phyloP scores from a whole-genome alignment of 2,329 filamentous ascomycete genomes.

The Pseudocercospora pini-densiflorae region DNA sequence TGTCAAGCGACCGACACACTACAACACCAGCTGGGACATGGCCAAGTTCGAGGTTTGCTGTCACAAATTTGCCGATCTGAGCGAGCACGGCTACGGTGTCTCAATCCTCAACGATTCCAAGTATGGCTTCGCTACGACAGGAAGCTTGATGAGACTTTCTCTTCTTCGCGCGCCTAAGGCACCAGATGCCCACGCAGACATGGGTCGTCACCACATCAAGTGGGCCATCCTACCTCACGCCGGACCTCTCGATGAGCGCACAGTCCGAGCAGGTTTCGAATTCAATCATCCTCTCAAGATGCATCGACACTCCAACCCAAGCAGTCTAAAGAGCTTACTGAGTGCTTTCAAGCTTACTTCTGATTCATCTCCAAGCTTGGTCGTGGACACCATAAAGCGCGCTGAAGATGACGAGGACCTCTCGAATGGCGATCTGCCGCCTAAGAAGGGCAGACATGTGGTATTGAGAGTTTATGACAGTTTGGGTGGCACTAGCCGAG shows the following conservation, averaged over 20 bases:
- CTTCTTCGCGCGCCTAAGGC: constrained; percentile 88
- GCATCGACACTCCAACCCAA: constrained; percentile 45
- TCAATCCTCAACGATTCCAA: constrained; percentile 95
- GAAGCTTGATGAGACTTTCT: constrained; percentile 86
- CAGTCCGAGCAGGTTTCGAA: constrained; percentile 81
- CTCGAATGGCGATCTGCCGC: constrained; percentile 57
- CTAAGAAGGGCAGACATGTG: constrained; percentile 70
- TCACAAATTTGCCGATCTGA: constrained; percentile 91
- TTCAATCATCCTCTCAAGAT: constrained; percentile 83
- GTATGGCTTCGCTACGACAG: constrained; percentile 90
- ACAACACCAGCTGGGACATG: constrained; percentile 98
- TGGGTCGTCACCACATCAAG: constrained; percentile 79
- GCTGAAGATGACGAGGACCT: constrained; percentile 66
- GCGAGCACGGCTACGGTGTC: constrained; percentile 85
- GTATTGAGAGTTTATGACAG: constrained; percentile 88
- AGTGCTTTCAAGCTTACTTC: constrained; percentile 67
- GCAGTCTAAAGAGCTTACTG: constrained; percentile 38
- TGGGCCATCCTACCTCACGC: constrained; percentile 90
- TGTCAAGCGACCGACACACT: constrained; percentile 88
- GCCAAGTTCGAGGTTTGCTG: constrained; percentile 97
- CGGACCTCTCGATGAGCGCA: constrained; percentile 71
- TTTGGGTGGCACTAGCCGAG: constrained; percentile 78
- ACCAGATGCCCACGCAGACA: constrained; percentile 90
- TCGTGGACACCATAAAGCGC: constrained; percentile 90
- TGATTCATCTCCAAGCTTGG: constrained; percentile 50